Conservation (phyloP, 1,284 basidiomycete genomes). For the Entoloma clypeatum region DNA sequence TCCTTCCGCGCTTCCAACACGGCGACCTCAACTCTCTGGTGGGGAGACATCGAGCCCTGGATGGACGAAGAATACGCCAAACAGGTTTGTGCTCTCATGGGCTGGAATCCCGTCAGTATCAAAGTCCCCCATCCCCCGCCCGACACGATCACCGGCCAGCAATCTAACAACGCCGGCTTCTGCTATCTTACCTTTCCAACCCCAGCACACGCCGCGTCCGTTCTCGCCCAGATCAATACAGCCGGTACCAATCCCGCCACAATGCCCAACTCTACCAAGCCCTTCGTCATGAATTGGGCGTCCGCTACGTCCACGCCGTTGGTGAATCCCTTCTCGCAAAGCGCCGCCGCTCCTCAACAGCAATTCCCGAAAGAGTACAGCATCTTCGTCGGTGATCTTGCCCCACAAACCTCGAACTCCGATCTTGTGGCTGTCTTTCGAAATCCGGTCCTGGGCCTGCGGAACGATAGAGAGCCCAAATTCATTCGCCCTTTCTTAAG, state of each 20-base stretch:
- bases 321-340: too few species aligned
- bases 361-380: slow-evolving; percentile 81
- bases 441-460: slow-evolving; percentile 76
- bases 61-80: slow-evolving; percentile 90
- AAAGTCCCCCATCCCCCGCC: slow-evolving; percentile 65
- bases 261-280: slow-evolving; percentile 78
- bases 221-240: slow-evolving; percentile 65
- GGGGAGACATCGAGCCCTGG: slow-evolving; percentile 84
- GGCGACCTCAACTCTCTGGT: slow-evolving; percentile 57
- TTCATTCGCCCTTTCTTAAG: slow-evolving; percentile 83
- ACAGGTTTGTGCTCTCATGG: slow-evolving; percentile 75
- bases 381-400: slow-evolving; percentile 88
- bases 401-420: slow-evolving; percentile 85
- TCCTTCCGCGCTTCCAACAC: slow-evolving; percentile 28
- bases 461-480: slow-evolving; percentile 77
- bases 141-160: slow-evolving; percentile 56
- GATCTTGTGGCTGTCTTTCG: slow-evolving; percentile 86
- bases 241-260: slow-evolving; percentile 43
- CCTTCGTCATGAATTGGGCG: slow-evolving; percentile 80
- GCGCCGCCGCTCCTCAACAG: too few species aligned
- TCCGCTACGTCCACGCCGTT: slow-evolving; percentile 53
- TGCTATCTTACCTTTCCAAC: slow-evolving; percentile 84
- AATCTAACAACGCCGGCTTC: slow-evolving; percentile 78
- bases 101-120: slow-evolving; percentile 70
- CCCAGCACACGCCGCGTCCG: slow-evolving; percentile 63